phyloP scores from a whole-genome alignment of 352 stramenopile genomes.

The Phytophthora kernoviae region DNA sequence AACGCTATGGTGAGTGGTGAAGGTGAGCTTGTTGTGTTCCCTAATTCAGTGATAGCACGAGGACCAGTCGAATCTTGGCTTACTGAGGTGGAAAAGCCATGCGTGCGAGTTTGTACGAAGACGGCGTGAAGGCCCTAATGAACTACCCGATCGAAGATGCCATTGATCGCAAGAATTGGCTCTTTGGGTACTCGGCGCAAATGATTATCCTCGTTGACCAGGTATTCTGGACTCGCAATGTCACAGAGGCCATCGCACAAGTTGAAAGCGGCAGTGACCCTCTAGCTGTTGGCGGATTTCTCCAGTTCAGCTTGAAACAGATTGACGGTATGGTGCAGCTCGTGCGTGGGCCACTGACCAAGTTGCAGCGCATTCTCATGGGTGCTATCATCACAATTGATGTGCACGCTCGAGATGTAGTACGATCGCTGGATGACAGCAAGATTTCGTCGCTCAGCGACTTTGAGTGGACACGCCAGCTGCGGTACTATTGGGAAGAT shows the following conservation, averaged over 20 bases:
- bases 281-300: slow-evolving; percentile 78
- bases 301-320: slow-evolving; percentile 90
- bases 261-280: slow-evolving; percentile 72
- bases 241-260: slow-evolving; percentile 78
- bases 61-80: slow-evolving; percentile 90
- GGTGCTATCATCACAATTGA: slow-evolving; percentile 92
- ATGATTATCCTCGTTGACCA: slow-evolving; percentile 92
- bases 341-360: slow-evolving; percentile 81
- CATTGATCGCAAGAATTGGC: slow-evolving; percentile 89
- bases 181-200: slow-evolving; percentile 90
- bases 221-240: slow-evolving; percentile 91
- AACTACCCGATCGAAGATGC: slow-evolving; percentile 89
- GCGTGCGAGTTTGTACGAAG: slow-evolving; percentile 85
- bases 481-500: slow-evolving; percentile 90
- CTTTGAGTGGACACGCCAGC: slow-evolving; percentile 92
- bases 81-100: slow-evolving; percentile 88
- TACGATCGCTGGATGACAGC: slow-evolving; percentile 81
- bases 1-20: slow-evolving; percentile 87
- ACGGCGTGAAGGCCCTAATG: slow-evolving; percentile 80
- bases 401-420: slow-evolving; percentile 91
- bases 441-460: slow-evolving; percentile 82
- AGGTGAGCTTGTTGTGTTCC: slow-evolving; percentile 86
- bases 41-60: slow-evolving; percentile 72
- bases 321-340: slow-evolving; percentile 94
- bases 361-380: slow-evolving; percentile 90